Evolutionary conservation across 139 green algal species (phyloP), one percentile per base, ranked within the genome.

Genomic region (Tetradesmus obliquus): DNA sequence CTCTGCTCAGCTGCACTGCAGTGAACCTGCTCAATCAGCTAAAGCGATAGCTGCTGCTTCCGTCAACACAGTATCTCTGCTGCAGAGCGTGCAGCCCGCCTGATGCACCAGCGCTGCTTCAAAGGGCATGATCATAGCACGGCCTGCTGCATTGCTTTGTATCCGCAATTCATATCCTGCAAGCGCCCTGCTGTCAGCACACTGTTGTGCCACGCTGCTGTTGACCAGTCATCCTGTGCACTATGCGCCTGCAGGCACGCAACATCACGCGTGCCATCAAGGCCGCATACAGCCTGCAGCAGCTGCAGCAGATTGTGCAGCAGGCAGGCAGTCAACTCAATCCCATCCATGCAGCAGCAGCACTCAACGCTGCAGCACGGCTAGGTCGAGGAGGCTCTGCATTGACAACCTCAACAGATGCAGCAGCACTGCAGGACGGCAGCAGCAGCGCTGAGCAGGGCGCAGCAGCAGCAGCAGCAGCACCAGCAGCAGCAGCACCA

Each of bases 231-330:
- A 10, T 62, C 19, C 51, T 86, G 81, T 8, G 17, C 5, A 1
- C 13, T 55, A 20, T 84, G 79, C n/a, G n/a, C 12, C 17, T 69
- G 82, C 55, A 87, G 82, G 82, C 55, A 12, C 54, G 55, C 13
- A 60, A 15, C 5, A 87, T 87, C 0, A 87, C 82, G 3, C 82
- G 82, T 12, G 62, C 55, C 17, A 74, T 87, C 2, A 58, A 60
- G 24, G 17, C 60, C 4, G 55, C 82, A 74, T 55, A 51, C 3
- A 87, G 7, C 54, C 5, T 87, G 24, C 82, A 87, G 17, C 82
- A 87, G 55, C 82, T 87, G 60, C 17, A 32, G 24, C 55, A 87
- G 17, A 87, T 87, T 20, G 20, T 87, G 62, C 82, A 87, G 55
- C 20, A 87, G 17, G 60, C 82, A 54, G 54, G 20, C 1, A 20